phyloP scores from a whole-genome alignment of 2,329 filamentous ascomycete genomes.

The Mycosphaerelloides madeirae region DNA sequence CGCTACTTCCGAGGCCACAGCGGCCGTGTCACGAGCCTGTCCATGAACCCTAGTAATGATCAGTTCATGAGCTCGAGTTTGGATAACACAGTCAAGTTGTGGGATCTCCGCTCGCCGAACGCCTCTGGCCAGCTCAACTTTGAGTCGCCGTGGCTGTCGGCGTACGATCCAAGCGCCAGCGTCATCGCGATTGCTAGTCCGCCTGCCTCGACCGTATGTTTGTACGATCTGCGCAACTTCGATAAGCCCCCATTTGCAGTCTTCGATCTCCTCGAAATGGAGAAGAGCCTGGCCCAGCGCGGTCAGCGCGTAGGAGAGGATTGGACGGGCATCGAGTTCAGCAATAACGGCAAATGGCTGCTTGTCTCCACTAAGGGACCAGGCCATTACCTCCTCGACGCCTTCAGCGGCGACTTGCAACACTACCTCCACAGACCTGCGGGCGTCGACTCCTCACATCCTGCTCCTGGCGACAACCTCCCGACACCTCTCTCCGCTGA shows the following conservation, averaged over 20 bases:
- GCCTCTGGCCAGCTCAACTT: slow-evolving; percentile 77
- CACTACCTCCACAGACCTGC: slow-evolving; percentile 32
- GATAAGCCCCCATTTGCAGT: slow-evolving; percentile 84
- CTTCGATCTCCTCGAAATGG: slow-evolving; percentile 72
- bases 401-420: slow-evolving; percentile 70
- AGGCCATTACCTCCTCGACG: slow-evolving; percentile 89
- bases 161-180: slow-evolving; percentile 87
- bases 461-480: slow-evolving; percentile 37
- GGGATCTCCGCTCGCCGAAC: slow-evolving; percentile 78
- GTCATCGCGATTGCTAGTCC: slow-evolving; percentile 89
- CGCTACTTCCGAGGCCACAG: slow-evolving; percentile 94
- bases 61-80: slow-evolving; percentile 87
- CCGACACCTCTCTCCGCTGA: slow-evolving; percentile 35
- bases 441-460: slow-evolving; percentile 22
- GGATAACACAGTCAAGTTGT: slow-evolving; percentile 86
- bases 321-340: slow-evolving; percentile 93
- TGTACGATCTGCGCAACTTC: slow-evolving; percentile 92
- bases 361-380: slow-evolving; percentile 77
- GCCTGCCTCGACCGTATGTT: slow-evolving; percentile 69
- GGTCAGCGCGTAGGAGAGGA: slow-evolving; percentile 49
- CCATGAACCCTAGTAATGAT: slow-evolving; percentile 80
- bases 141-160: slow-evolving; percentile 72
- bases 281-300: slow-evolving; percentile 47
- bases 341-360: slow-evolving; percentile 86
- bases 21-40: slow-evolving; percentile 73